Percentiles rank a stretch among this genome's conserved stretches.
Evolutionary conservation across 208 protist genomes (phyloP).

Genomic region (Trypanosoma brucei): DNA sequence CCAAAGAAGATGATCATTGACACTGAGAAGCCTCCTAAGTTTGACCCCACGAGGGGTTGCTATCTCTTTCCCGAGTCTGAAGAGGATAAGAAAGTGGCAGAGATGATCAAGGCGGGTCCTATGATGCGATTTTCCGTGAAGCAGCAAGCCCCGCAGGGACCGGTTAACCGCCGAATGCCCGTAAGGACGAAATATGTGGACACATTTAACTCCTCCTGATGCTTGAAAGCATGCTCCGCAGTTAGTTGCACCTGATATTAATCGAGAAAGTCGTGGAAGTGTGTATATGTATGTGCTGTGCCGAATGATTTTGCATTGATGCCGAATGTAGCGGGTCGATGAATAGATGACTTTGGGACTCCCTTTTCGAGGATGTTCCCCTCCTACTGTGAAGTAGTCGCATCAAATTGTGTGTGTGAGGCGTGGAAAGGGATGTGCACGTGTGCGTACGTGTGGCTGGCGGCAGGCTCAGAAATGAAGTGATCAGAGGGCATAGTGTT

Average conservation of each 20-base stretch:
- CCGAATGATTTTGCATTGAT: too few relatives aligned
- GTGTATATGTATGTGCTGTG: too few relatives aligned
- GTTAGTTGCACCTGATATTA: neutral
- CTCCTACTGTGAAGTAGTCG: too few relatives aligned
- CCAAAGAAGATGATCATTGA: conserved; percentile 86
- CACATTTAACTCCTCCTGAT: conserved; percentile 51
- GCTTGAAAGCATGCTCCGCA: neutral
- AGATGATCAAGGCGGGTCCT: conserved; percentile 58
- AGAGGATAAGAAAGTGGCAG: conserved; percentile 71
- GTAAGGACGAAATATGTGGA: conserved; percentile 71
- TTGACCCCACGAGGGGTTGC: conserved; percentile 64
- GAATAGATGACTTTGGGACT: too few relatives aligned
- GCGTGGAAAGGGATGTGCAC: too few relatives aligned
- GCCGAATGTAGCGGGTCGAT: too few relatives aligned
- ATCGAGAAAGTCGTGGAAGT: too few relatives aligned
- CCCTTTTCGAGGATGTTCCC: too few relatives aligned
- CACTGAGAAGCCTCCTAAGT: conserved; percentile 70
- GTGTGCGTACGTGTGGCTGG: too few relatives aligned
- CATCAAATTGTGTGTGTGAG: too few relatives aligned
- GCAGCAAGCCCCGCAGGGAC: conserved; percentile 6
- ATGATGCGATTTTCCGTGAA: conserved; percentile 17
- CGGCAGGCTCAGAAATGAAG: too few relatives aligned
- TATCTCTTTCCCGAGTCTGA: conserved; percentile 82
- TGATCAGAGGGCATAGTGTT: too few relatives aligned
- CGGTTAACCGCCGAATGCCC: conserved; percentile 11